These are phyloP conservation scores for Cutaneotrichosporon dermatis DNA, from an alignment of 1,284 basidiomycete genomes.

Conservation along the genomic window DNA sequence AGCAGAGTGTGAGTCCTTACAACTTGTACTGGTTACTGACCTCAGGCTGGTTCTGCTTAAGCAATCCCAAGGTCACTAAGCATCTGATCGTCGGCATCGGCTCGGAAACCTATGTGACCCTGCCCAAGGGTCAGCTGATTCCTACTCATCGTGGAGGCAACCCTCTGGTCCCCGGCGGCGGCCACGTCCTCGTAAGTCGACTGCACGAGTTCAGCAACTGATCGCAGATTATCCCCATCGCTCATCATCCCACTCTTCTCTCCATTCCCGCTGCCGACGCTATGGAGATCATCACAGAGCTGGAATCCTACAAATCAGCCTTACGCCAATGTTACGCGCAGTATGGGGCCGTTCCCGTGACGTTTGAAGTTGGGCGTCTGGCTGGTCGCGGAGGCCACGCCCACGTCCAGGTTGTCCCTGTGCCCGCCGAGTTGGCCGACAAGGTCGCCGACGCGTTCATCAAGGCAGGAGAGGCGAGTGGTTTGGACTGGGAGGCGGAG, in stretches of 20 bases:
- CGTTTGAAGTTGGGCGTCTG: conserved; percentile 82
- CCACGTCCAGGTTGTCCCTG: conserved; percentile 79
- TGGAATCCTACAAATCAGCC: conserved; percentile 73
- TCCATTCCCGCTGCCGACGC: conserved; percentile 72
- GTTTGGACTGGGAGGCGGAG: conserved; percentile 62
- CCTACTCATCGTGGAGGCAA: conserved; percentile 58
- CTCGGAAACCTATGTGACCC: conserved; percentile 81
- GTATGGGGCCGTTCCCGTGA: conserved; percentile 63
- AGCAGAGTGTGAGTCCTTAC: conserved; percentile 51
- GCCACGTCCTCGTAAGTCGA: conserved; percentile 66
- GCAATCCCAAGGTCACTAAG: conserved; percentile 82
- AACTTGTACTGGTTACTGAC: neutral
- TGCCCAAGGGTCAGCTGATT: conserved; percentile 88
- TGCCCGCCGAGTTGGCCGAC: conserved; percentile 61
- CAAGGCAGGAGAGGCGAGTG: conserved; percentile 60
- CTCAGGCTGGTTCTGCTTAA: conserved; percentile 88
- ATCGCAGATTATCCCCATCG: conserved; percentile 67
- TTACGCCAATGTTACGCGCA: conserved; percentile 67
- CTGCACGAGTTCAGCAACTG: neutral
- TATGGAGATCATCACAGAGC: conserved; percentile 70
- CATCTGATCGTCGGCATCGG: conserved; percentile 92
- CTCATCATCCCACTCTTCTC: conserved; percentile 60
- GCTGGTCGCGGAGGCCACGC: conserved; percentile 86
- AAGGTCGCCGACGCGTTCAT: conserved; percentile 67
- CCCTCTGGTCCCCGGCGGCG: conserved; percentile 74